phyloP scores from a whole-genome alignment of 129 eudicot genomes.

The Centella asiatica region DNA sequence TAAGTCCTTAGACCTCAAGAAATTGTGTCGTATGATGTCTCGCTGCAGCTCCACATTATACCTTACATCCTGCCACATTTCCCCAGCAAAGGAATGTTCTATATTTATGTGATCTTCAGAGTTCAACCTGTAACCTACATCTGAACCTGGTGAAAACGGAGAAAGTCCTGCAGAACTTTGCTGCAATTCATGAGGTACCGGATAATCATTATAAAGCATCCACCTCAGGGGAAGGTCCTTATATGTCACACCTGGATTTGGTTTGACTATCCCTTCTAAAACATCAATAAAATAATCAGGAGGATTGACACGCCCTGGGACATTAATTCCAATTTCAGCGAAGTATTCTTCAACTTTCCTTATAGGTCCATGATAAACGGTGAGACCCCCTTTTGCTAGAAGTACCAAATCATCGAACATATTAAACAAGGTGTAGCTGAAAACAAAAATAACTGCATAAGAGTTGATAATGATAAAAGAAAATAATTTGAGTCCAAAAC shows the following conservation, averaged over 20 bases:
- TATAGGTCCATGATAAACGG: conserved; percentile 76
- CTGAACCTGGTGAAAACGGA: conserved; percentile 19
- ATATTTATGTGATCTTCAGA: conserved; percentile 18
- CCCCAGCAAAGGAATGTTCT: conserved; percentile 64
- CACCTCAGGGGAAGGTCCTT: conserved; percentile 76
- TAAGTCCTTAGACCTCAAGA: conserved; percentile 57
- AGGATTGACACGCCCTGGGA: conserved; percentile 84
- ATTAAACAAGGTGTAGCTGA: conserved; percentile 76
- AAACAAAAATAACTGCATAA: conserved; percentile 7
- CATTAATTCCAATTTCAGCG: conserved; percentile 62
- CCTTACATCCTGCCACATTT: conserved; percentile 46
- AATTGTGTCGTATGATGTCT: conserved; percentile 59
- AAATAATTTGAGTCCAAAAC: not conserved
- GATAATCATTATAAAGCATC: conserved; percentile 85
- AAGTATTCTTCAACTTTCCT: conserved; percentile 71
- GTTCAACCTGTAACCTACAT: conserved; percentile 13
- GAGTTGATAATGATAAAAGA: not conserved
- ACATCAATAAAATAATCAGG: conserved; percentile 76
- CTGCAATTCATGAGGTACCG: conserved; percentile 70
- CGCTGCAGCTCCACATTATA: conserved; percentile 45
- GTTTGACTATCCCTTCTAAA: conserved; percentile 69
- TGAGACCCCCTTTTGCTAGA: conserved; percentile 86
- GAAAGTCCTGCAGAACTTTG: conserved; percentile 30
- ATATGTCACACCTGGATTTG: conserved; percentile 37
- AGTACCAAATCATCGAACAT: conserved; percentile 84